phyloP scores from a whole-genome alignment of 179 eudicot species.

The Actinidia chinensis region DNA sequence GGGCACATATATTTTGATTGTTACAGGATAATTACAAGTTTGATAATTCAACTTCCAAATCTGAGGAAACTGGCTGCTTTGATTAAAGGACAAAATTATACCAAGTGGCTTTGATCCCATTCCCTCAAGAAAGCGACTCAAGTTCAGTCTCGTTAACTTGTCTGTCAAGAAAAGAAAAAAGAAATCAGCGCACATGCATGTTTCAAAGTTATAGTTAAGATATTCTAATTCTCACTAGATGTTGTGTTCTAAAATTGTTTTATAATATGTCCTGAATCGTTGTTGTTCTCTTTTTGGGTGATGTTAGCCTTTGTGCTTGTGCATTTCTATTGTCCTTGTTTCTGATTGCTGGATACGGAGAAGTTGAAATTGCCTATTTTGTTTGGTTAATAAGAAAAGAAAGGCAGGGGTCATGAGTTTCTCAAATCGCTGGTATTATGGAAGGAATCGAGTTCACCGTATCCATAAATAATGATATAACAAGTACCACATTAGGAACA shows the following conservation, averaged over 20 bases:
- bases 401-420: conserved; percentile 61
- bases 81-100: neutral
- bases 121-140: neutral
- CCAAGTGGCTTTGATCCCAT: neutral
- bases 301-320: neutral
- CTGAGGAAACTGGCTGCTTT: neutral
- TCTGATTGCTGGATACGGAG: too few species aligned
- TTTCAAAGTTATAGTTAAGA: neutral
- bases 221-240: neutral
- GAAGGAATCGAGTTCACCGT: conserved; percentile 21
- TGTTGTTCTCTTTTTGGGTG: neutral
- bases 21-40: too few species aligned
- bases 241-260: neutral
- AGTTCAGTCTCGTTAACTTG: neutral
- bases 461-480: neutral
- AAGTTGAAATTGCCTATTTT: neutral
- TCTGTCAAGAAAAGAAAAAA: neutral
- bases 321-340: neutral
- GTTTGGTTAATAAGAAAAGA: too few species aligned
- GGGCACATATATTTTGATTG: too few species aligned
- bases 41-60: neutral
- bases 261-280: neutral
- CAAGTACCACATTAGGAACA: neutral
- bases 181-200: neutral
- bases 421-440: conserved; percentile 47